These are phyloP conservation scores for Metschnikowia vanudenii DNA, from an alignment of 805 yeast species.

Conservation along the genomic window DNA sequence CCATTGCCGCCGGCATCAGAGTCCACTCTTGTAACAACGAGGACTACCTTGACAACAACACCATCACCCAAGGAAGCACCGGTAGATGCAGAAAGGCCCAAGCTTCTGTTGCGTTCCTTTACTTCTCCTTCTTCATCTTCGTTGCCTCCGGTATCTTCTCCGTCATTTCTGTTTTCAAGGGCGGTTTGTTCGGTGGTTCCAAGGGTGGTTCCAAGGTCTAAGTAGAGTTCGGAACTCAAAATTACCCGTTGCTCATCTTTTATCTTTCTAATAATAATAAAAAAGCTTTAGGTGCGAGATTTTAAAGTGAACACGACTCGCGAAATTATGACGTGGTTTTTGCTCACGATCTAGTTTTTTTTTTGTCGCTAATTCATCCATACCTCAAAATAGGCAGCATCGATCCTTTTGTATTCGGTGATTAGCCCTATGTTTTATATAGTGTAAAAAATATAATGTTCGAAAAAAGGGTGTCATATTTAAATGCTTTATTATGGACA, in stretches of 20 bases:
- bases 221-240: background rate
- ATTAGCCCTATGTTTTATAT: background rate
- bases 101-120: slow-evolving; percentile 77
- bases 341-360: background rate
- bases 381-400: slow-evolving; percentile 3
- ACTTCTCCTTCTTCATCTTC: slow-evolving; percentile 77
- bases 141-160: slow-evolving; percentile 61
- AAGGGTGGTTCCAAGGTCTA: slow-evolving; percentile 11
- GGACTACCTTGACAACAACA: slow-evolving; percentile 64
- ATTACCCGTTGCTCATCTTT: background rate
- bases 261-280: background rate
- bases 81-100: slow-evolving; percentile 96
- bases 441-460: slow-evolving; percentile 7
- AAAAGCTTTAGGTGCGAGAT: background rate
- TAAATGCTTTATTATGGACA: background rate
- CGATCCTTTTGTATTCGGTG: background rate
- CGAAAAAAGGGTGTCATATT: background rate
- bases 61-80: slow-evolving; percentile 67
- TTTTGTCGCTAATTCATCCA: background rate
- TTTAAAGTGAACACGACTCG: background rate
- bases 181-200: slow-evolving; percentile 44
- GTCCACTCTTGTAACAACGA: slow-evolving; percentile 80
- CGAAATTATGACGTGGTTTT: background rate
- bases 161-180: slow-evolving; percentile 54
- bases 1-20: slow-evolving; percentile 87